A percentile compares a stretch with the other conserved stretches of the same genome.
These are phyloP conservation scores for Quercus tomentella DNA, from an alignment of 331 rosid genomes.

Conservation along the genomic window DNA sequence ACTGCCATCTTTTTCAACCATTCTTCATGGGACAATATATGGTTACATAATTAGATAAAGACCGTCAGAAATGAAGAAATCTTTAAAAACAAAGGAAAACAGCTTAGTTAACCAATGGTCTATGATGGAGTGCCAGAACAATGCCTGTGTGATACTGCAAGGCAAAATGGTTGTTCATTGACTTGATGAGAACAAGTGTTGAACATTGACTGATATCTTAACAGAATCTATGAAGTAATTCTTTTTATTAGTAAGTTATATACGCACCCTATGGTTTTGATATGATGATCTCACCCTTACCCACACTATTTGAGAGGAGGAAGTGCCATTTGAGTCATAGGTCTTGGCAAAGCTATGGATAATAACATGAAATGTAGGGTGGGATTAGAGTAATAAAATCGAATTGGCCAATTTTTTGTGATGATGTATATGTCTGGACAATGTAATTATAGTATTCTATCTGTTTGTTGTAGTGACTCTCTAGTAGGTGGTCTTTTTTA, in stretches of 20 bases:
- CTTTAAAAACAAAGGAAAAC: neutral
- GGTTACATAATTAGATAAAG: neutral
- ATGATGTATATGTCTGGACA: neutral
- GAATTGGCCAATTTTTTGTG: neutral
- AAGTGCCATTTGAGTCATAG: too few relatives aligned
- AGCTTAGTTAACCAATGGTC: neutral
- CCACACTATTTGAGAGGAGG: too few relatives aligned
- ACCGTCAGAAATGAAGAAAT: neutral
- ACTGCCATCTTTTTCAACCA: neutral
- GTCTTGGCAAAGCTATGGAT: neutral
- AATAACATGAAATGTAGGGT: neutral
- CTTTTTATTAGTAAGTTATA: too few relatives aligned
- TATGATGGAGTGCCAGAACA: neutral
- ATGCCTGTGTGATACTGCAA: neutral
- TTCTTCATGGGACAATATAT: neutral
- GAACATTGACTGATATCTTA: neutral
- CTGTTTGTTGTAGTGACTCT: neutral
- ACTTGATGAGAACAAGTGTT: neutral
- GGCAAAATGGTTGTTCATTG: neutral
- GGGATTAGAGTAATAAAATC: neutral
- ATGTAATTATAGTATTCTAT: neutral
- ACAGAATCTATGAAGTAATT: neutral
- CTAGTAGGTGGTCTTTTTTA: neutral
- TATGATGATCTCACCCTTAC: too few relatives aligned
- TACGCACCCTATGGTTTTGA: too few relatives aligned